phyloP scores from a whole-genome alignment of 208 protist genomes.

The Tritrichomonas foetus region DNA sequence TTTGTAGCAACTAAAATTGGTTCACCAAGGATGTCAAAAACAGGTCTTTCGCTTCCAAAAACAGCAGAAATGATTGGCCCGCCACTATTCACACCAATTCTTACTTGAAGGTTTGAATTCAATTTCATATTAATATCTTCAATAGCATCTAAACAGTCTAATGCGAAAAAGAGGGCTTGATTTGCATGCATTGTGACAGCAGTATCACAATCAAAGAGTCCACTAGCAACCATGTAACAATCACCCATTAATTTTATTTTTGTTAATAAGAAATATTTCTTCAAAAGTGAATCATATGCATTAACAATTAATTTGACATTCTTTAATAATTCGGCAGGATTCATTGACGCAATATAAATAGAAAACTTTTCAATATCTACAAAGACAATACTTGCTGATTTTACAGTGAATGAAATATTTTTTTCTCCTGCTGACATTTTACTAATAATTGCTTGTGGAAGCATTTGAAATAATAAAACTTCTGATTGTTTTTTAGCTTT shows the following conservation, averaged over 20 bases:
- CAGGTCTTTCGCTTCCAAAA: neutral
- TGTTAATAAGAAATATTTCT: neutral
- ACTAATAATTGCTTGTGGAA: neutral
- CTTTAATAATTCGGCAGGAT: neutral
- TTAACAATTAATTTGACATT: neutral
- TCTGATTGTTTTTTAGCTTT: neutral
- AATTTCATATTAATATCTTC: neutral
- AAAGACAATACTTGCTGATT: neutral
- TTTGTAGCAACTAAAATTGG: neutral
- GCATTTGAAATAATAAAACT: neutral
- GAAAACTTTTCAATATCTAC: slow-evolving; percentile 16
- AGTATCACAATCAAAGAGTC: neutral
- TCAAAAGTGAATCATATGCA: neutral
- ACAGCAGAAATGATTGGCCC: neutral
- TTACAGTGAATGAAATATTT: neutral
- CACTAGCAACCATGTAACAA: slow-evolving; percentile 7
- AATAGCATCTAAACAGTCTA: neutral
- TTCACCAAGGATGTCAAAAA: slow-evolving; percentile 24
- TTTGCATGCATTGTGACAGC: neutral
- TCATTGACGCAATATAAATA: neutral
- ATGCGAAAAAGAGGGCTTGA: neutral
- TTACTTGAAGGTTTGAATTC: neutral
- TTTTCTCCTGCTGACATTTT: neutral
- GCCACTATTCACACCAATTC: neutral
- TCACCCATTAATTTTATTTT: slow-evolving; percentile 13